Conservation (phyloP, 176 grass and related monocot genomes). For the Neostapfia colusana region DNA sequence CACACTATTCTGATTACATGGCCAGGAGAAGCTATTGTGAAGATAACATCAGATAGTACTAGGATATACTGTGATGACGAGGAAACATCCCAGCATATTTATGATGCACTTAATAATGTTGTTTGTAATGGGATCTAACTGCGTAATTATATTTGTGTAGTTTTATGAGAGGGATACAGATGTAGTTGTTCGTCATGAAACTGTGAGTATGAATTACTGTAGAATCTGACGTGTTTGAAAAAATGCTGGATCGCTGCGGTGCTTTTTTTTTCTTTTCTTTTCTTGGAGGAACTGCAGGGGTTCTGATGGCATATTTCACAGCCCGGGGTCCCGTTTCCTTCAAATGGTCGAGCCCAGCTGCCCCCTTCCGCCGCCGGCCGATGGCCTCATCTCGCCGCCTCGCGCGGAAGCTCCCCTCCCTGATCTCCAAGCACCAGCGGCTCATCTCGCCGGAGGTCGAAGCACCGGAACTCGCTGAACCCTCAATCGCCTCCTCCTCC, state of each 20-base stretch:
- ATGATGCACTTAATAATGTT: constrained; percentile 47
- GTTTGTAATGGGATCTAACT: constrained; percentile 59
- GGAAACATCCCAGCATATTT: constrained; percentile 37
- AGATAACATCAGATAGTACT: constrained; percentile 31
- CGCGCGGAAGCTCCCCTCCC: constrained; percentile 53
- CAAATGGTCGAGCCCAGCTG: neutral
- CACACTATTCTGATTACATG: constrained; percentile 44
- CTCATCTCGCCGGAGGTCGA: constrained; percentile 48
- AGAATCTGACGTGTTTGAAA: neutral
- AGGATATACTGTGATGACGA: constrained; percentile 59
- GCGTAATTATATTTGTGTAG: neutral
- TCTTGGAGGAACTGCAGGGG: too few relatives aligned
- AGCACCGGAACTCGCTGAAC: neutral
- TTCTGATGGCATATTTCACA: neutral
- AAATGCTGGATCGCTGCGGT: neutral
- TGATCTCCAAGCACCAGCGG: constrained; percentile 70
- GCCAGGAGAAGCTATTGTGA: constrained; percentile 59
- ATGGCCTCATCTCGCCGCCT: constrained; percentile 63
- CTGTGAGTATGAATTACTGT: neutral
- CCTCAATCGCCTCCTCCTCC: neutral
- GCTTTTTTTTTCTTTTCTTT: too few relatives aligned
- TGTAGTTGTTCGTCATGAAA: neutral
- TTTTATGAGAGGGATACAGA: neutral
- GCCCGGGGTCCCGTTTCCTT: neutral
- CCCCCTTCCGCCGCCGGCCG: neutral